Percentiles rank a stretch among this genome's conserved stretches.
phyloP scores from a whole-genome alignment of 2,329 filamentous ascomycete genomes.

The Pyrenophora seminiperda region DNA sequence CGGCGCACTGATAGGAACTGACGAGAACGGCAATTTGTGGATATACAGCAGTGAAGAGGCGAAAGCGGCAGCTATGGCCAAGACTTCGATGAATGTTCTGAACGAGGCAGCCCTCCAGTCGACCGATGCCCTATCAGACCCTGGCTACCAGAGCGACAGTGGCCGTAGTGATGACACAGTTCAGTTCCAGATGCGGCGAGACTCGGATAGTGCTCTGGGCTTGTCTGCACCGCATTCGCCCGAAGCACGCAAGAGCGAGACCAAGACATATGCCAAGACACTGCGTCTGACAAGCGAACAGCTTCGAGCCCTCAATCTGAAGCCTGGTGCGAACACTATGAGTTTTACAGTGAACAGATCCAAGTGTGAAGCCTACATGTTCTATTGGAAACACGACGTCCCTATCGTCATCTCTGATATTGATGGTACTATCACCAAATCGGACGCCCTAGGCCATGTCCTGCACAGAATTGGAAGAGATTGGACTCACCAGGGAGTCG shows the following conservation, averaged over 20 bases:
- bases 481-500: constrained; percentile 96
- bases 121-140: constrained; percentile 86
- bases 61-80: constrained; percentile 82
- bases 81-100: constrained; percentile 59
- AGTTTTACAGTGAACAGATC: constrained; percentile 96
- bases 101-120: constrained; percentile 60
- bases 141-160: constrained; percentile 93
- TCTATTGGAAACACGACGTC: constrained; percentile 86
- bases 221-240: constrained; percentile 64
- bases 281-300: constrained; percentile 93
- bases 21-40: constrained; percentile 97
- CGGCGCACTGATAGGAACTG: constrained; percentile 89
- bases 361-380: constrained; percentile 91
- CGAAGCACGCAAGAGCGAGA: constrained; percentile 62
- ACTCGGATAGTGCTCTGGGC: constrained; percentile 72
- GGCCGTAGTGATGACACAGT: constrained; percentile 64
- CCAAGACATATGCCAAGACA: constrained; percentile 94
- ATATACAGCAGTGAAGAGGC: constrained; percentile 98
- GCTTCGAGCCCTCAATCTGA: constrained; percentile 81
- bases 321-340: constrained; percentile 87
- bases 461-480: constrained; percentile 96
- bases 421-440: constrained; percentile 98
- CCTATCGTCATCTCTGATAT: constrained; percentile 98
- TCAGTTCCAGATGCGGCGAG: constrained; percentile 65
- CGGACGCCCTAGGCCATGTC: constrained; percentile 90